These are phyloP conservation scores for Paragyromitra xinjiangensis DNA, from an alignment of 495 filamentous ascomycete species.

Conservation along the genomic window DNA sequence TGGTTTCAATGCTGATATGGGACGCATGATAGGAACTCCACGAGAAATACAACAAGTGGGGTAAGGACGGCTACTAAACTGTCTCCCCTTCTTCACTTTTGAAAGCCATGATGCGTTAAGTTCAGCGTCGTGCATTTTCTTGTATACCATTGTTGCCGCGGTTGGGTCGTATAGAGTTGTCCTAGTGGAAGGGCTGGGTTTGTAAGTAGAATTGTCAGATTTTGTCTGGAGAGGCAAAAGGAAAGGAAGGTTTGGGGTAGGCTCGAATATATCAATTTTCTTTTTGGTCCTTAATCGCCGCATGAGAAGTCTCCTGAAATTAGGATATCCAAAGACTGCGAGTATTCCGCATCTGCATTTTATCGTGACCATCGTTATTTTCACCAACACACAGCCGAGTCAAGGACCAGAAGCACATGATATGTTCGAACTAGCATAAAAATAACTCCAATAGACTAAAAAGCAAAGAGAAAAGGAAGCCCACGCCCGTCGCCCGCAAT, in stretches of 20 bases:
- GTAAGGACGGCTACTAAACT: constrained; percentile 73
- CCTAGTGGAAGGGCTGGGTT: neutral
- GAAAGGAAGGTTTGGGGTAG: neutral
- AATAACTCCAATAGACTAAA: constrained; percentile 39
- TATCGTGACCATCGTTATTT: neutral
- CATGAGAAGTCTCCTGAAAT: neutral
- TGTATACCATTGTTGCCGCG: constrained; percentile 46
- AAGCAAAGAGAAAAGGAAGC: constrained; percentile 29
- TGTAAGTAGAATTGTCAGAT: constrained; percentile 24
- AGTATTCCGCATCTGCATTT: neutral
- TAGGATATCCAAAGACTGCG: neutral
- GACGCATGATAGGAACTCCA: constrained; percentile 72
- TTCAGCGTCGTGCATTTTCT: constrained; percentile 25
- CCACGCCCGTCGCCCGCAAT: constrained; percentile 12
- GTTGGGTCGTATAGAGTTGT: constrained; percentile 40
- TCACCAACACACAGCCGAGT: neutral
- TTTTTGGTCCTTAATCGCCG: constrained; percentile 4
- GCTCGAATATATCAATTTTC: constrained; percentile 31
- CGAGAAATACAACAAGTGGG: constrained; percentile 98
- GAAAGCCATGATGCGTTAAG: neutral
- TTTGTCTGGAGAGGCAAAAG: neutral
- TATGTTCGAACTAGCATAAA: constrained; percentile 35
- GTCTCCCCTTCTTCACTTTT: neutral
- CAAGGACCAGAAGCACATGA: neutral
- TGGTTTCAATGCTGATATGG: constrained; percentile 9